A percentile compares a stretch with the other conserved stretches of the same genome.
Conservation (phyloP, 2,329 filamentous ascomycete genomes). For the Bisporella sp. region DNA sequence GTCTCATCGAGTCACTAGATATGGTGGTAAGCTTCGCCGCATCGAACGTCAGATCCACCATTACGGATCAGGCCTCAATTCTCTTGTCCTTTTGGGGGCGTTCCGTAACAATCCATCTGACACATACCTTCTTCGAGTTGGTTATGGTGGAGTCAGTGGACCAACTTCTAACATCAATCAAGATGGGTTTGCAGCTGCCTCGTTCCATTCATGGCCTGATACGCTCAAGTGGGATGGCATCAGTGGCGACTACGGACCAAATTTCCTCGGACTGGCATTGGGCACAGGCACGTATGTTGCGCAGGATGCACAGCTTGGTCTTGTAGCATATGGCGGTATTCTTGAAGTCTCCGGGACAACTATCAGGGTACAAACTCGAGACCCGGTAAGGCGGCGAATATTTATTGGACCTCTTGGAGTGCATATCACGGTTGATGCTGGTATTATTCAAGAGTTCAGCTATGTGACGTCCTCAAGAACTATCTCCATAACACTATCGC, state of each 20-base stretch:
- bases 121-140: constrained; percentile 44
- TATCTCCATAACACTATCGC: no score
- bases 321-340: constrained; percentile 43
- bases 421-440: constrained; percentile 35
- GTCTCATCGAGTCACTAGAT: neutral
- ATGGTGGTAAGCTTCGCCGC: constrained; percentile 28
- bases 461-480: no score
- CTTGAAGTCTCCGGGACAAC: constrained; percentile 12
- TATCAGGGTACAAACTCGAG: constrained; percentile 34
- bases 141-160: constrained; percentile 45
- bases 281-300: constrained; percentile 44
- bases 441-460: constrained; percentile 28
- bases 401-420: constrained; percentile 41
- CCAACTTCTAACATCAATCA: constrained; percentile 48
- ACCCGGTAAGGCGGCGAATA: constrained; percentile 39
- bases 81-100: constrained; percentile 44
- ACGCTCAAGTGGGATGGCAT: constrained; percentile 49
- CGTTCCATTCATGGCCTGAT: constrained; percentile 51
- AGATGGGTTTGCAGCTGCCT: constrained; percentile 46
- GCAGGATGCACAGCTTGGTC: constrained; percentile 35
- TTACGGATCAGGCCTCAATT: constrained; percentile 52
- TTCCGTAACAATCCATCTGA: constrained; percentile 41
- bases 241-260: constrained; percentile 50
- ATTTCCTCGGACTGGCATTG: constrained; percentile 44
- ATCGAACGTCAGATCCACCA: constrained; percentile 49